Conservation (phyloP, 2,329 filamentous ascomycete species). For the Dryadomyces sulphureus region DNA sequence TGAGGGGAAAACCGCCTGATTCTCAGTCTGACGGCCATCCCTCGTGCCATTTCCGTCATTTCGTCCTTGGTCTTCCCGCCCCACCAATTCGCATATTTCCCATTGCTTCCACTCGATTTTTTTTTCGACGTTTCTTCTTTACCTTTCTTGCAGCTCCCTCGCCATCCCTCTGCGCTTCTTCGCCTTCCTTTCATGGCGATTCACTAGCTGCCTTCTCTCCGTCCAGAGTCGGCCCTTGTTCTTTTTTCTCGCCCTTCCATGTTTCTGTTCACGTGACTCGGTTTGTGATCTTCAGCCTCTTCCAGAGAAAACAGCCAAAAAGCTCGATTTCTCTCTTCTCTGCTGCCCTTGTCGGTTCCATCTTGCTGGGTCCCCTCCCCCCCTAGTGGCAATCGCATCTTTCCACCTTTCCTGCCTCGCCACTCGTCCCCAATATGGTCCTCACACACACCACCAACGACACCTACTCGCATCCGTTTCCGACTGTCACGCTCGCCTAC, state of each 20-base stretch:
- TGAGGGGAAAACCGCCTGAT: neutral
- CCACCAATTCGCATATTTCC: neutral
- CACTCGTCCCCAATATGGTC: slow-evolving; percentile 30
- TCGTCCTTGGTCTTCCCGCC: neutral
- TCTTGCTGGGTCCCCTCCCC: neutral
- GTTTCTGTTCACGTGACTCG: neutral
- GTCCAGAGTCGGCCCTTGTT: neutral
- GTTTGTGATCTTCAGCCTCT: neutral
- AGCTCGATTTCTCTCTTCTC: neutral
- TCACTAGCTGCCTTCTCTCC: neutral
- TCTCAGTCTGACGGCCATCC: neutral
- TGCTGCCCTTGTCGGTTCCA: neutral
- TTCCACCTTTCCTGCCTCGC: slow-evolving; percentile 6
- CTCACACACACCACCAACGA: slow-evolving; percentile 53
- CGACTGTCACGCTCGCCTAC: slow-evolving; percentile 75
- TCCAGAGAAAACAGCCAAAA: neutral
- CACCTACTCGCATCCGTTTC: slow-evolving; percentile 67
- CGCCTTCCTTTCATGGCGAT: neutral
- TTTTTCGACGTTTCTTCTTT: neutral
- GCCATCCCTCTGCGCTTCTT: neutral
- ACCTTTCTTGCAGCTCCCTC: slow-evolving; percentile 29
- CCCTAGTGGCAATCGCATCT: no score
- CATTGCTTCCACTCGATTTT: neutral
- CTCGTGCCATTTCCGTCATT: neutral
- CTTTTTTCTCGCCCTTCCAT: neutral